Percentiles rank a stretch among this genome's conserved stretches.
These are phyloP conservation scores for Xylaria hypoxylon DNA, from an alignment of 2,329 filamentous ascomycete genomes.

Conservation along the genomic window DNA sequence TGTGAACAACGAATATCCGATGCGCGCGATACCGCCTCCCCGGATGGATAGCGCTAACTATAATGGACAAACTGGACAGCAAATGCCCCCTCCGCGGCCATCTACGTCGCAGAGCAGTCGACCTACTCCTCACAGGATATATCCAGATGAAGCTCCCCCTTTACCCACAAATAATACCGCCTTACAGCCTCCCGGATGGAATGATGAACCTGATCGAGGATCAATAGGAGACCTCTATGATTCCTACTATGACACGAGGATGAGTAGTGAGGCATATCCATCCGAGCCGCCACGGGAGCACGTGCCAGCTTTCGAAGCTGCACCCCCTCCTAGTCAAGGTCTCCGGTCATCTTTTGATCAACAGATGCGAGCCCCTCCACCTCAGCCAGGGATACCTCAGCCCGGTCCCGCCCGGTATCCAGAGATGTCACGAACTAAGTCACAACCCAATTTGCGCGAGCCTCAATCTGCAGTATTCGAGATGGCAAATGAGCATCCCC, in stretches of 20 bases:
- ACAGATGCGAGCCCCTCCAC: conserved; percentile 55
- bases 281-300: conserved; percentile 48
- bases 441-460: conserved; percentile 73
- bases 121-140: conserved; percentile 64
- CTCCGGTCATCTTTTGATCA: conserved; percentile 61
- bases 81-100: conserved; percentile 63
- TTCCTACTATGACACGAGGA: conserved; percentile 61
- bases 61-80: conserved; percentile 58
- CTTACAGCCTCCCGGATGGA: conserved; percentile 53
- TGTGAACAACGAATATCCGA: conserved; percentile 55
- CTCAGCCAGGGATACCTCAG: conserved; percentile 54
- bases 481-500: conserved; percentile 73
- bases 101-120: conserved; percentile 66
- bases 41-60: conserved; percentile 61
- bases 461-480: conserved; percentile 78
- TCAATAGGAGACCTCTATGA: conserved; percentile 67
- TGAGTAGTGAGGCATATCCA: conserved; percentile 50
- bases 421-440: conserved; percentile 70
- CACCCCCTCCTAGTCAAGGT: conserved; percentile 45
- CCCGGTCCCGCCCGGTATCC: conserved; percentile 63
- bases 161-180: conserved; percentile 48
- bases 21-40: conserved; percentile 51
- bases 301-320: conserved; percentile 59
- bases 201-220: conserved; percentile 50
- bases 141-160: conserved; percentile 59